Percentiles rank a stretch among this genome's conserved stretches.
phyloP scores from a whole-genome alignment of 2,329 filamentous ascomycete genomes.

The Dactylella cylindrospora region DNA sequence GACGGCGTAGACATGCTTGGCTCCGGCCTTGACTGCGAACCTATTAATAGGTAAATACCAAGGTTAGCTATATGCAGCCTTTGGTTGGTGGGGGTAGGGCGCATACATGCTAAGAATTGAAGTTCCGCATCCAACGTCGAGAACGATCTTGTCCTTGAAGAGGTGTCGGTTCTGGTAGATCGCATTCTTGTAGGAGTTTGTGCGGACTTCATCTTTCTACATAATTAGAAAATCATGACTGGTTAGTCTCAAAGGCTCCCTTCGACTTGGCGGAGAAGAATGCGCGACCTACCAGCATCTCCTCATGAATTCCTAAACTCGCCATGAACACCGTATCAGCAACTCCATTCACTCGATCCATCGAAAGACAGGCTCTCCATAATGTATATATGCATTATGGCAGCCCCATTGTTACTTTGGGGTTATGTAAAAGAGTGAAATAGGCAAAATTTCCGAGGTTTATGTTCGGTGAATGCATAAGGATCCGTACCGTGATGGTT shows the following conservation, averaged over 20 bases:
- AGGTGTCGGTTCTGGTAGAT: conserved; percentile 96
- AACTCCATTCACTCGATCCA: conserved; percentile 1
- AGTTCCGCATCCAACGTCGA: conserved; percentile 96
- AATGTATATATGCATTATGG: too few species aligned
- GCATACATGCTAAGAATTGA: conserved; percentile 96
- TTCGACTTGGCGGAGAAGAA: conserved; percentile 32
- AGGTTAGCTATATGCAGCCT: conserved; percentile 24
- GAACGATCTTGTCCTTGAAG: conserved; percentile 88
- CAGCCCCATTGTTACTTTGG: too few species aligned
- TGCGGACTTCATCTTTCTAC: conserved; percentile 98
- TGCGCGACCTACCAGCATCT: conserved; percentile 79
- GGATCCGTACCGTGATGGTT: conserved; percentile 84
- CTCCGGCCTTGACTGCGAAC: conserved; percentile 94
- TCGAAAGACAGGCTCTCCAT: not conserved
- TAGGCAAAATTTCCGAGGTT: conserved; percentile 24
- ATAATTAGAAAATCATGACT: conserved; percentile 27
- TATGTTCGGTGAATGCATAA: conserved; percentile 35
- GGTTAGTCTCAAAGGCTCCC: conserved; percentile 43
- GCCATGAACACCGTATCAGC: conserved; percentile 46
- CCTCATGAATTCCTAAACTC: conserved; percentile 83
- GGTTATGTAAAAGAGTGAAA: too few species aligned
- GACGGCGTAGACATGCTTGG: conserved; percentile 97
- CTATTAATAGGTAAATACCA: conserved; percentile 56
- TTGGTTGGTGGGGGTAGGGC: conserved; percentile 26
- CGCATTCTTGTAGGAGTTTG: conserved; percentile 91